These are phyloP conservation scores for Thelonectria blattea DNA, from an alignment of 2,329 filamentous ascomycete genomes.

Conservation along the genomic window DNA sequence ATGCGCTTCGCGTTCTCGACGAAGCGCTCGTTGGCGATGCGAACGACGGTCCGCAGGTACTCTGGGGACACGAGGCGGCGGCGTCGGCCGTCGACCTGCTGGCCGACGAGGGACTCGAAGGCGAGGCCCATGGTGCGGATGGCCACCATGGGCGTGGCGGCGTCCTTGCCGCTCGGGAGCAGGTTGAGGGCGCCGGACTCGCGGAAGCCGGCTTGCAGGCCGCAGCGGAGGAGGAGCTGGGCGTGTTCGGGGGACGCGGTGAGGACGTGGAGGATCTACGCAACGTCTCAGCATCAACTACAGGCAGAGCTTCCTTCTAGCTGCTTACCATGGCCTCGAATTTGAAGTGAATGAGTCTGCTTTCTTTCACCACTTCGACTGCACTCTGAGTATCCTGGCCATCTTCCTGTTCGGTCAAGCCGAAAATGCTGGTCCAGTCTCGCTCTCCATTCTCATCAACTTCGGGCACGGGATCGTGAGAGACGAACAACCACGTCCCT, in stretches of 20 bases:
- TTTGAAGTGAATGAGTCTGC: slow-evolving; percentile 78
- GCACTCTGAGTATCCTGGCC: slow-evolving; percentile 29
- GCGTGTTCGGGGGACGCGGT: slow-evolving; percentile 77
- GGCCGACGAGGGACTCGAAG: slow-evolving; percentile 81
- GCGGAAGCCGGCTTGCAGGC: slow-evolving; percentile 82
- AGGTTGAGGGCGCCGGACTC: slow-evolving; percentile 85
- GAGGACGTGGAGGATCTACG: slow-evolving; percentile 86
- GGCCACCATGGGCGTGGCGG: slow-evolving; percentile 74
- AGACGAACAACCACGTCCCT: slow-evolving; percentile 86
- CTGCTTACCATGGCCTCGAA: slow-evolving; percentile 89
- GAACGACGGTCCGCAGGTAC: slow-evolving; percentile 71
- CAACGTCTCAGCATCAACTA: slow-evolving; percentile 30
- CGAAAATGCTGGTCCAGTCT: slow-evolving; percentile 42
- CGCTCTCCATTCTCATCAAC: slow-evolving; percentile 35
- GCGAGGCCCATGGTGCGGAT: slow-evolving; percentile 83
- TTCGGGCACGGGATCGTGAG: slow-evolving; percentile 71
- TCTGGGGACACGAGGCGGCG: slow-evolving; percentile 65
- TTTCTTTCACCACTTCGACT: slow-evolving; percentile 36
- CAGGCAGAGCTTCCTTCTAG: slow-evolving; percentile 4
- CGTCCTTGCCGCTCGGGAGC: slow-evolving; percentile 43
- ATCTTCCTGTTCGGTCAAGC: slow-evolving; percentile 36
- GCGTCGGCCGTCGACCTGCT: slow-evolving; percentile 47
- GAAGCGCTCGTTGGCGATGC: slow-evolving; percentile 78
- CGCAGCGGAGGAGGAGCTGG: slow-evolving; percentile 76
- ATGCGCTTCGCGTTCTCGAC: slow-evolving; percentile 71